These are phyloP conservation scores for Sarocladium oryzae DNA, from an alignment of 2,329 filamentous ascomycete species.

Conservation along the genomic window DNA sequence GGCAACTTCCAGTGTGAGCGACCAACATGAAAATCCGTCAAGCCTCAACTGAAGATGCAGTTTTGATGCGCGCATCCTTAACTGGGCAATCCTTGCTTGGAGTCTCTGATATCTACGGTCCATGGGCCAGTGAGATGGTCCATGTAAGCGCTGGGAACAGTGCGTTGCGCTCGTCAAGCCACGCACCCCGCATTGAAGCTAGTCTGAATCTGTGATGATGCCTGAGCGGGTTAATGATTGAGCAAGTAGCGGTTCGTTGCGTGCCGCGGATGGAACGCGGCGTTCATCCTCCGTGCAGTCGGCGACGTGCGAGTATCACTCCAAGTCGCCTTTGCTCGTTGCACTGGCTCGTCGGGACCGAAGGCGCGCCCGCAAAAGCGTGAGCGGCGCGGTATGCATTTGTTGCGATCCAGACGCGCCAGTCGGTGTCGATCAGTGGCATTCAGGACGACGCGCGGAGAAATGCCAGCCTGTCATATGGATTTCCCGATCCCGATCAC, in stretches of 20 bases:
- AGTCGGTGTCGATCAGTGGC: slow-evolving; percentile 4
- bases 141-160: not conserved
- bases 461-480: slow-evolving; percentile 5
- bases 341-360: no score
- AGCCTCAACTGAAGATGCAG: slow-evolving; percentile 5
- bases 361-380: slow-evolving; percentile 1
- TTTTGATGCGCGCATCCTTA: no score
- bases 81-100: not conserved
- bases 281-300: not conserved
- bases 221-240: no score
- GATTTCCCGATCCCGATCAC: not conserved
- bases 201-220: not conserved
- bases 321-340: not conserved
- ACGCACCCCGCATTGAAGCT: slow-evolving; percentile 3
- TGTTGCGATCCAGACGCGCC: slow-evolving; percentile 3
- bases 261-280: slow-evolving; percentile 8
- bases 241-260: not conserved
- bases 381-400: slow-evolving; percentile 5
- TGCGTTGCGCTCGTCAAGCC: not conserved
- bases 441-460: not conserved
- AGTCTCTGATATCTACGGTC: not conserved
- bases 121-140: not conserved
- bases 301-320: not conserved
- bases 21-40: slow-evolving; percentile 1
- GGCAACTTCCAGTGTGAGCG: no score